Base-by-base conservation (phyloP, 345 rosid genomes). In the Eucalyptus coolabah region DNA sequence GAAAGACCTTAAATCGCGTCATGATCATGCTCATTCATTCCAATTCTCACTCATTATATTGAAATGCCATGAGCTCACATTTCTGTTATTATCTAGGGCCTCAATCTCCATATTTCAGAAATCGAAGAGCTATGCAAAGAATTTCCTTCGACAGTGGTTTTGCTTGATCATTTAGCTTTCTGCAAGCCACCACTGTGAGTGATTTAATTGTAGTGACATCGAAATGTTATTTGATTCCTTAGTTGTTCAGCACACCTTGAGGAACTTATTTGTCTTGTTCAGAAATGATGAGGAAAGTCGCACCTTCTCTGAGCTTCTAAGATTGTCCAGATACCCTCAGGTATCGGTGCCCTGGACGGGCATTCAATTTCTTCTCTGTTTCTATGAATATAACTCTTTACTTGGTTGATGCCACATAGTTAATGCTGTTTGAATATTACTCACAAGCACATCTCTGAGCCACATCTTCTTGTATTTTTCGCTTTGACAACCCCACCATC, bases 131-230 rank as follows among this genome's bases (percentile, higher is more conserved):
- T 98, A 54, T 98, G 99, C 93, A 90, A 93, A 2, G 96, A 96
- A 91, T 98, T 93, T 91, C 98, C 98, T 90, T 93, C 95, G 45
- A 98, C 99, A 12, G 87, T 47, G 81, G 98, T 95, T 59, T 87
- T 98, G 88, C 94, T 98, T 44, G 99, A 98, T 94, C 98, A 98
- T 90, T 92, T 97, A 81, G 98, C 96, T 93, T 98, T 98, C 93
- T 97, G 99, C 97, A 97, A 92, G 93, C 96, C 95, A 49, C 97
- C 96, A 89, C 88, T n/a, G 97, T 97, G 88, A 94, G 97, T 63
- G 87, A 67, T 44, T 65, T 89, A 88, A 40, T 85, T 17, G 59
- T 53, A 89, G 56, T 30, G 56, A 45, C 23, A 59, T 86, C 28
- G 7, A 49, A 63, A 59, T 60, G 30, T 56, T 18, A 54, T 40